Evolutionary conservation across 1,139 yeast genomes (phyloP).

Genomic region (Candida tropicalis): DNA sequence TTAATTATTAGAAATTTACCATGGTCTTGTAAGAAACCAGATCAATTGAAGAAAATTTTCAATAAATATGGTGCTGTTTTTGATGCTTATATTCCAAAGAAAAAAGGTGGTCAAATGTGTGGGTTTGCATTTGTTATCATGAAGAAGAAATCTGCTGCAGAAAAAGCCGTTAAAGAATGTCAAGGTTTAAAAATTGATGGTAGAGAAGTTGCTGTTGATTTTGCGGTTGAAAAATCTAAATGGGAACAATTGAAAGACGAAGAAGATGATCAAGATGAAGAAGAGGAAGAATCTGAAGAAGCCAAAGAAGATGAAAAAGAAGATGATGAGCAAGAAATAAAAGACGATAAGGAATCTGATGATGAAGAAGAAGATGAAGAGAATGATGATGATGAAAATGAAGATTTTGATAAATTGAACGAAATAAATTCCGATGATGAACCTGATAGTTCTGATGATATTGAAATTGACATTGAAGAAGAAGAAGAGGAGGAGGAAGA

Average conservation of each 20-base stretch:
- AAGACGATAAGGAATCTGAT: conserved; percentile 29
- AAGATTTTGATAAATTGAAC: conserved; percentile 25
- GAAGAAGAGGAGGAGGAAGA: conserved; percentile 34
- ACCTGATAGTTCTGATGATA: conserved; percentile 25
- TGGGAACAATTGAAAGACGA: conserved; percentile 57
- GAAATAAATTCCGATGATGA: conserved; percentile 35
- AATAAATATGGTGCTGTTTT: conserved; percentile 81
- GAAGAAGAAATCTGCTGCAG: conserved; percentile 80
- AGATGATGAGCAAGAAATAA: conserved; percentile 27
- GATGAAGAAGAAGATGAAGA: conserved; percentile 41
- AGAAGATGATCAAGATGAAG: conserved; percentile 45
- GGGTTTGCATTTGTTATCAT: conserved; percentile 96
- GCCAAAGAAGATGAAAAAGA: conserved; percentile 27
- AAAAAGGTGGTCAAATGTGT: conserved; percentile 84
- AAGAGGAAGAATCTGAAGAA: conserved; percentile 29
- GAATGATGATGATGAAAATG: conserved; percentile 38
- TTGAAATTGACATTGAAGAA: conserved; percentile 26
- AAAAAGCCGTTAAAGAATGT: conserved; percentile 74
- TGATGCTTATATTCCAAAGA: conserved; percentile 89
- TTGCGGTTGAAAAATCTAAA: conserved; percentile 83
- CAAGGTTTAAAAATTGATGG: conserved; percentile 82
- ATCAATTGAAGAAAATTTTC: conserved; percentile 68
- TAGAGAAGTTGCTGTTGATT: conserved; percentile 91
- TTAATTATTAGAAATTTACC: conserved; percentile 90
- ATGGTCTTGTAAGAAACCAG: conserved; percentile 88